These are phyloP conservation scores for Monilinia fructigena DNA, from an alignment of 2,329 filamentous ascomycete species.

Conservation along the genomic window DNA sequence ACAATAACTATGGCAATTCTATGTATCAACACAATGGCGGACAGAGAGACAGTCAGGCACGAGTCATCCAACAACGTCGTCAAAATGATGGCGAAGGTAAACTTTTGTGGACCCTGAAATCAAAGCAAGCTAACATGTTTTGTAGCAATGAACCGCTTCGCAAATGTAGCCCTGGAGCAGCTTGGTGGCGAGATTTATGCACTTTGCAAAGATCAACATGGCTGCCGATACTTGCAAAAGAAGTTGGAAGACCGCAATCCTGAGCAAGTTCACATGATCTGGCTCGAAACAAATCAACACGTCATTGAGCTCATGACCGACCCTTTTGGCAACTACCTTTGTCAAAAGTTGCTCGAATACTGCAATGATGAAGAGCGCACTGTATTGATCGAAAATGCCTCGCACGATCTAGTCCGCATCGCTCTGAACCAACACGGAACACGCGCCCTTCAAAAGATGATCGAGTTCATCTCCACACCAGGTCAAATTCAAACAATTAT, in stretches of 20 bases:
- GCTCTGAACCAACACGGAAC: conserved; percentile 97
- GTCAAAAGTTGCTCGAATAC: conserved; percentile 95
- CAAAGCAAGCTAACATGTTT: conserved; percentile 26
- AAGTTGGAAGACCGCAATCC: conserved; percentile 88
- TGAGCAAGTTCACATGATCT: conserved; percentile 87
- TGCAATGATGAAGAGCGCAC: conserved; percentile 95
- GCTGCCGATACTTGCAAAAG: conserved; percentile 94
- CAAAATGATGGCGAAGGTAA: conserved; percentile 70
- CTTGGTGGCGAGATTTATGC: conserved; percentile 82
- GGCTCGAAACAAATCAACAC: conserved; percentile 87
- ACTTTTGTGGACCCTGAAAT: conserved; percentile 26
- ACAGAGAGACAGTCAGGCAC: conserved; percentile 71
- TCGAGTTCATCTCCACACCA: conserved; percentile 86
- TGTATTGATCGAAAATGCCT: conserved; percentile 84
- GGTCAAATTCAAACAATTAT: conserved; percentile 88
- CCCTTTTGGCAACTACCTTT: conserved; percentile 98
- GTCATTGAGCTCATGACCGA: conserved; percentile 98
- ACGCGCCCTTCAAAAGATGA: conserved; percentile 98
- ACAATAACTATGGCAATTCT: conserved; percentile 41
- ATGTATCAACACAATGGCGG: conserved; percentile 44
- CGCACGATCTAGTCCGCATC: conserved; percentile 84
- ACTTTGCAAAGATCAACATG: conserved; percentile 96
- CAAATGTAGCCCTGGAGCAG: conserved; percentile 77
- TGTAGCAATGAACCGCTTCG: conserved; percentile 72
- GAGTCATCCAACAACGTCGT: conserved; percentile 73